A percentile compares a stretch with the other conserved stretches of the same genome.
phyloP scores from a whole-genome alignment of 768 basidiomycete genomes.

The Rhizopogon vesiculosus region DNA sequence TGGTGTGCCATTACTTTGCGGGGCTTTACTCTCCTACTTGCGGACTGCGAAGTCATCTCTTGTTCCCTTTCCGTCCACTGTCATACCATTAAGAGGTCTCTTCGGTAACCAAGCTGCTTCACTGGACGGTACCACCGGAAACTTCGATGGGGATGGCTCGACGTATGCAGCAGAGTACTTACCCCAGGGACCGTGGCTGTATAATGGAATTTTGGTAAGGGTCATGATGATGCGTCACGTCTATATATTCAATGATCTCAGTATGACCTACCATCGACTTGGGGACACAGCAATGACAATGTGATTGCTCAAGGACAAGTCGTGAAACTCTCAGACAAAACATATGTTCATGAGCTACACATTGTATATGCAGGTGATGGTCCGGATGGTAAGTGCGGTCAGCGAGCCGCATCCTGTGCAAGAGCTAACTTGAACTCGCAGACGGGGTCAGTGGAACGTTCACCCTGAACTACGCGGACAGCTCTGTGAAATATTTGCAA shows the following conservation, averaged over 20 bases:
- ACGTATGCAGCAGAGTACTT: constrained; percentile 39
- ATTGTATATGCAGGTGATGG: constrained; percentile 44
- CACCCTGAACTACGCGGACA: constrained; percentile 32
- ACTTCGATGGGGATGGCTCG: constrained; percentile 35
- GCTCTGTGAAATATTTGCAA: constrained; percentile 28
- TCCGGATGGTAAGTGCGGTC: constrained; percentile 21
- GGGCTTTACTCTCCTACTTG: constrained; percentile 15
- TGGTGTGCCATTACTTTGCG: constrained; percentile 18
- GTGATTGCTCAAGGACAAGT: constrained; percentile 39
- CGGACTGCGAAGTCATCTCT: constrained; percentile 9
- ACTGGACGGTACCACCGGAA: constrained; percentile 28
- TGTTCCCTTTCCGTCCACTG: constrained; percentile 26
- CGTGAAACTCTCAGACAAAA: constrained; percentile 26
- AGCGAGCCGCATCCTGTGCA: background rate
- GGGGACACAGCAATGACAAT: constrained; percentile 42
- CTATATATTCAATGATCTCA: constrained; percentile 11
- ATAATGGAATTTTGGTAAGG: constrained; percentile 36
- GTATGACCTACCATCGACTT: constrained; percentile 38
- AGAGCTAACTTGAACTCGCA: constrained; percentile 2
- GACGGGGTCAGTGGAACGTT: constrained; percentile 32
- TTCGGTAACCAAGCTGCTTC: constrained; percentile 44
- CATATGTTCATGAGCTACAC: constrained; percentile 42
- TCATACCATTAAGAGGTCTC: constrained; percentile 24
- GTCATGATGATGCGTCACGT: background rate
- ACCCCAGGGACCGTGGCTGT: constrained; percentile 32